Evolutionary conservation across 495 filamentous ascomycete species (phyloP), one percentile per base, ranked within the genome.

Genomic region (Penicillium pulvis): DNA sequence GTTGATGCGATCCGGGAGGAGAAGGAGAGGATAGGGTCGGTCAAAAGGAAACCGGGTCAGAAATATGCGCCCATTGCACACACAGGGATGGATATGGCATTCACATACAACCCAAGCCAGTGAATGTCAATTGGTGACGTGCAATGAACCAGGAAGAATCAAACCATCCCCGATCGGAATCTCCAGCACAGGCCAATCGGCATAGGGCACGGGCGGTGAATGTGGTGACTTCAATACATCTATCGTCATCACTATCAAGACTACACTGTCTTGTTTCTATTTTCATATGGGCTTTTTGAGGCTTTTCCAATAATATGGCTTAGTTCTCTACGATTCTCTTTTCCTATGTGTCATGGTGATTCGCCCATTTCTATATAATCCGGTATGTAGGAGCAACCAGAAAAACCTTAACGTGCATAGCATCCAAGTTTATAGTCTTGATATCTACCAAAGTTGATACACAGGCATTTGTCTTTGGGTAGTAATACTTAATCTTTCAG

Each of bases 11-110:
- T 42, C 48, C 52, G 53, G 42, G 50, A 52, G n/a, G n/a, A 24
- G 53, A 57, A 59, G 45, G 53, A 57, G 56, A 52, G 49, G 54
- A 56, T 33, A 53, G 51, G 59, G 53, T 56, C 59, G 56, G 56
- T 55, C 58, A 62, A 31, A 42, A 51, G 51, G 59, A 62, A 36
- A 55, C 52, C 53, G 41, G 53, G 56, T 59, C 43, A 65, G 5
- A 54, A 8, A 47, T 30, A 57, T 51, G 30, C 8, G 54, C 56
- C 59, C 63, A 65, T 65, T 59, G 63, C 59, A 59, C 44, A 59
- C 46, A 33, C 17, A 20, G 26, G 43, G 53, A 51, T 28, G 24
- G 33, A 35, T 39, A 30, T 52, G 33, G 42, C 49, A 52, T 55
- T 26, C 44, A 53, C 55, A 53, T 23, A 33, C 5, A 16, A 26